These are phyloP conservation scores for Camelina sativa DNA, from an alignment of 345 rosid species.

Conservation along the genomic window DNA sequence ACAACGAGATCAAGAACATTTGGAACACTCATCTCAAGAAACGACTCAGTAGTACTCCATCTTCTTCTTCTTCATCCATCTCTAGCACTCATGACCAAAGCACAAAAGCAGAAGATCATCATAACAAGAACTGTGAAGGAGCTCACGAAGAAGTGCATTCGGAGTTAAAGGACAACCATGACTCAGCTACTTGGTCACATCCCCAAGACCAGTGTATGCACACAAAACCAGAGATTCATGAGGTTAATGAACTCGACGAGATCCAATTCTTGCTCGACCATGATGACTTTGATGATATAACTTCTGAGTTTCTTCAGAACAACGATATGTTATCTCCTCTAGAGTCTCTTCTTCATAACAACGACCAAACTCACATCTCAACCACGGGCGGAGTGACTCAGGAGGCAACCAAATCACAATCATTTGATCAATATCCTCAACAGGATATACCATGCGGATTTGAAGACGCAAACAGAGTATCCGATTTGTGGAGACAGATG, in stretches of 20 bases:
- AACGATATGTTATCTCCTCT: constrained; percentile 17
- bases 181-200: constrained; percentile 28
- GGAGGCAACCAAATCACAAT: constrained; percentile 20
- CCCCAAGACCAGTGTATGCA: constrained; percentile 12
- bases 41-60: constrained; percentile 17
- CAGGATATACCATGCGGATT: background rate
- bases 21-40: constrained; percentile 85
- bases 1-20: constrained; percentile 83
- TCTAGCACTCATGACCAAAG: constrained; percentile 17
- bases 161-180: constrained; percentile 14
- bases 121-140: constrained; percentile 4
- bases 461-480: constrained; percentile 26
- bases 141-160: constrained; percentile 17
- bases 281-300: constrained; percentile 32
- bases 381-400: constrained; percentile 1
- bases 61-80: constrained; percentile 46
- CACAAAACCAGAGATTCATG: constrained; percentile 27
- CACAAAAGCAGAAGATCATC: constrained; percentile 5
- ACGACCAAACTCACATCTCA: constrained; percentile 15
- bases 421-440: constrained; percentile 29
- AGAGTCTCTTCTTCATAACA: constrained; percentile 12
- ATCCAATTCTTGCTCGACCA: constrained; percentile 35
- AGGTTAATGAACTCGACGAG: constrained; percentile 23
- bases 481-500: constrained; percentile 28
- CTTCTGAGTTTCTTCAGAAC: constrained; percentile 18